Evolutionary conservation across 1,284 basidiomycete species (phyloP), one percentile per base, ranked within the genome.

Genomic region (Ceratobasidium sp.): DNA sequence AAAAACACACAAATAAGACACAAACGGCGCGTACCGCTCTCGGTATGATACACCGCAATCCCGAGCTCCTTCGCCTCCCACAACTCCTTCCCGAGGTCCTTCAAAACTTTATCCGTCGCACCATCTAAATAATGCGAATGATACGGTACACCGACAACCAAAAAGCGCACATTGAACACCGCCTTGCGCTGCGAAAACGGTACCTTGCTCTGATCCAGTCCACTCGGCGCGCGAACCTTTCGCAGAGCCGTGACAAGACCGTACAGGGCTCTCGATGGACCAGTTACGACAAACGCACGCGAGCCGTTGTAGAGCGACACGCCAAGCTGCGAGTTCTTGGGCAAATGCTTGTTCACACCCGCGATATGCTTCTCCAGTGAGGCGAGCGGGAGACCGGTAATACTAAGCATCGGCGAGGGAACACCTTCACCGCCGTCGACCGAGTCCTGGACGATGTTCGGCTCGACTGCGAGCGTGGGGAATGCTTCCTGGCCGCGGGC

Each of bases 131-230:
- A 98, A 53, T 88, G 87, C 84, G 95, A 97, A 89, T 99, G 97
- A 87, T 97, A 99, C 0, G 97, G 98, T 0, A 97, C 97, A 80
- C 93, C 94, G 83, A 99, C 94, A 42, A 95, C 94, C 82, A 99
- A 88, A 89, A 99, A 99, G 71, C 97, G 93, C 80, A 95, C 92
- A 73, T 92, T 95, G 86, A 99, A 99, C 18, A 96, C 94, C 12
- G 95, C 93, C 86, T 98, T 97, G 83, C 98, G 91, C 87, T 99
- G 97, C 51, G 95, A 97, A 88, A 94, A 97, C 33, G 96, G 95
- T 7, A 91, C 89, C 87, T 97, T 98, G 90, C 93, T 95, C 87
- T 99, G 97, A 83, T 99, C 97, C 58, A 94, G 89, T 60, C 96
- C 96, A 20, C 89, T 89, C 0, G 96, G 91, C 2, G 97, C 97